Base-by-base conservation (phyloP, 768 basidiomycete genomes). In the Mycena rebaudengoi region DNA sequence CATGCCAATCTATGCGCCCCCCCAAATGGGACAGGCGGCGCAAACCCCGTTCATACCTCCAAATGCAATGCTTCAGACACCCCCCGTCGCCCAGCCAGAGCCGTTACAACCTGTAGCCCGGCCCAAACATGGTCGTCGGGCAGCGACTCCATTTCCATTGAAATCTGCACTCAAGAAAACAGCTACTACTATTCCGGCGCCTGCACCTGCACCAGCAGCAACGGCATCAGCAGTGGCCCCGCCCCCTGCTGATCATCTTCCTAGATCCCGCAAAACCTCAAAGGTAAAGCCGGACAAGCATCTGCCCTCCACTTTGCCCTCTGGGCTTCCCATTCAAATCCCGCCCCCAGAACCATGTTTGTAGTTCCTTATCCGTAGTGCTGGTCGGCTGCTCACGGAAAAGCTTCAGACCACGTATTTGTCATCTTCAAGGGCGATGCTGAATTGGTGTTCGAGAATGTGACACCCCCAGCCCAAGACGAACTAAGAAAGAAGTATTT, bases 371-470 rank as follows among this genome's bases (percentile, higher is more conserved):
- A 26, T 45, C n/a, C n/a, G n/a, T n/a, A n/a, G n/a, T n/a, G n/a
- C n/a, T n/a, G n/a, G n/a, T n/a, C n/a, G n/a, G n/a, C n/a, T n/a
- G n/a, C n/a, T n/a, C n/a, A n/a, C n/a, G n/a, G n/a, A n/a, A n/a
- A n/a, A 54, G 61, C 49, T 67, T 35, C 49, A 93, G 91, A 87
- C 66, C 91, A 93, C 70, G 81, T 92, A 79, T 89, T 92, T 70
- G 78, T 94, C 48, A 86, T 89, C 23, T 87, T 94, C 69, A 83
- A 84, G 61, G 84, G 86, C 41, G 84, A 85, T 59, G 89, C 86
- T 68, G 88, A 91, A 75, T 75, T 93, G 43, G 83, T 83, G 48
- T 78, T 88, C 48, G 87, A 89, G 65, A 82, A 84, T 59, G 76
- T 60, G 73, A 78, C 39, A 75, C 80, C 5, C 87, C 86, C 1